These are phyloP conservation scores for Rhododendron griersonianum DNA, from an alignment of 148 eudicot genomes.

Conservation along the genomic window DNA sequence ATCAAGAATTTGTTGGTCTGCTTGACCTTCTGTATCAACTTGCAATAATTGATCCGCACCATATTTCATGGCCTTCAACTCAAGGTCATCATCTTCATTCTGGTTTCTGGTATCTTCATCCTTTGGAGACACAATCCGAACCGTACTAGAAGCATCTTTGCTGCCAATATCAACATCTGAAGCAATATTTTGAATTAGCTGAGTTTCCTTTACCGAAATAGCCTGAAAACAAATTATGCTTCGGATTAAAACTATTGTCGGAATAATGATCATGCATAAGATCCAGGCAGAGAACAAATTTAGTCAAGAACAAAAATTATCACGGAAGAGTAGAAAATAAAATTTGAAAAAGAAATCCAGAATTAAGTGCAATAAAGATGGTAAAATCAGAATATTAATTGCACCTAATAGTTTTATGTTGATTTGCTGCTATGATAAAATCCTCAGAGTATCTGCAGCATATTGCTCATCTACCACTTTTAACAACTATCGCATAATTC, in stretches of 20 bases:
- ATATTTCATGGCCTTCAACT: conserved; percentile 11
- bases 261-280: neutral
- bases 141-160: conserved; percentile 31
- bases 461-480: neutral
- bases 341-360: neutral
- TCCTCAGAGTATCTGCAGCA: neutral
- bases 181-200: conserved; percentile 51
- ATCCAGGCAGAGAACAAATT: neutral
- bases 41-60: conserved; percentile 20
- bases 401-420: neutral
- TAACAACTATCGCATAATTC: neutral
- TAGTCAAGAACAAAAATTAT: too few species aligned
- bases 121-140: conserved; percentile 61
- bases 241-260: neutral
- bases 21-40: conserved; percentile 12
- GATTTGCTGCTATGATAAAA: neutral
- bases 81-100: conserved; percentile 20
- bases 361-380: neutral
- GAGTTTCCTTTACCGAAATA: conserved; percentile 76
- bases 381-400: neutral
- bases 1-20: conserved; percentile 4
- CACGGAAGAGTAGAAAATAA: neutral
- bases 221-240: conserved; percentile 43
- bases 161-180: conserved; percentile 45
- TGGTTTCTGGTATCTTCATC: conserved; percentile 24